phyloP scores from a whole-genome alignment of 1,284 basidiomycete genomes.

The Pseudozyma flocculosa region DNA sequence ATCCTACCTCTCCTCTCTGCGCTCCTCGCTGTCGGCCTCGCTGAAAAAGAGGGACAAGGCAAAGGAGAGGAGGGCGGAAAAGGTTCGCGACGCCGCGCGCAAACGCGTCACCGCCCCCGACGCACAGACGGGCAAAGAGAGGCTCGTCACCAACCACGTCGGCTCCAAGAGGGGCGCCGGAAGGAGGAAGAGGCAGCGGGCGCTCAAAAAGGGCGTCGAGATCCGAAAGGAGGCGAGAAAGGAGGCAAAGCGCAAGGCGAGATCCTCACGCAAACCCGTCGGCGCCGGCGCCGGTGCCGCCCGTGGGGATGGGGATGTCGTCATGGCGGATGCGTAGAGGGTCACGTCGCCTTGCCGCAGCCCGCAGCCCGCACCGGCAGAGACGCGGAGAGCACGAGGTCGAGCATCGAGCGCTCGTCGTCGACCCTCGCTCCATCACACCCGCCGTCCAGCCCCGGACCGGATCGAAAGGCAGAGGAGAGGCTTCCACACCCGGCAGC shows the following conservation, averaged over 20 bases:
- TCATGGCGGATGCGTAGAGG: no score
- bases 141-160: conserved; percentile 33
- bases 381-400: no score
- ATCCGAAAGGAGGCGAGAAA: conserved; percentile 37
- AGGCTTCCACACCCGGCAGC: no score
- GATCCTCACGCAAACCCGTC: no score
- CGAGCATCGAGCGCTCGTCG: no score
- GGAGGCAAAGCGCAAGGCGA: conserved; percentile 11
- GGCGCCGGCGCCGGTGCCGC: no score
- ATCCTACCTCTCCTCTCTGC: conserved; percentile 40
- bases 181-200: conserved; percentile 39
- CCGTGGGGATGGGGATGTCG: no score
- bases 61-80: conserved; percentile 52
- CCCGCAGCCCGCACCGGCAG: no score
- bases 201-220: conserved; percentile 31
- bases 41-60: conserved; percentile 55
- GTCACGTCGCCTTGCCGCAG: no score
- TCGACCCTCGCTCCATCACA: no score
- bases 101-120: conserved; percentile 38
- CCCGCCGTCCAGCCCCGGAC: no score
- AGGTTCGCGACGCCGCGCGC: conserved; percentile 34
- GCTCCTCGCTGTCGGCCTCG: conserved; percentile 31
- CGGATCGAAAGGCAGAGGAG: no score
- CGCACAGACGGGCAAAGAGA: conserved; percentile 39
- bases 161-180: conserved; percentile 48